Base-by-base conservation (phyloP, 768 basidiomycete genomes). In the Boletus patriciae region DNA sequence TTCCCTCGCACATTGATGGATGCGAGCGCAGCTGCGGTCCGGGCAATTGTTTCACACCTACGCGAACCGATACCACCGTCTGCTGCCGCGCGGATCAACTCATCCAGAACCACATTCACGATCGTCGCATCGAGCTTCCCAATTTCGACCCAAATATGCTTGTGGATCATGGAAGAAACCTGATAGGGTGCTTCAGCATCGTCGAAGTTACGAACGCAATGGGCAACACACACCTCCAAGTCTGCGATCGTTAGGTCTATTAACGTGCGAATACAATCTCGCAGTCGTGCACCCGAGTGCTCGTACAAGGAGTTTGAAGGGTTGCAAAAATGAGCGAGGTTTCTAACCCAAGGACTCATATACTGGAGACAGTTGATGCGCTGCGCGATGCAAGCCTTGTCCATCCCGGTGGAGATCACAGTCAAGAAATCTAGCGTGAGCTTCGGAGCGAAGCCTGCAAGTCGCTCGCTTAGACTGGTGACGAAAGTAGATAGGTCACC, bases 301-400 rank as follows among this genome's bases (percentile, higher is more conserved):
- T 90, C 88, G 55, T 83, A 90, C 33, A 88, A 74, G n/a, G 80
- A 65, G 60, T 80, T 80, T 3, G 85, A 82, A 1, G 92, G 86
- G 62, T 87, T 87, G 27, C 82, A 80, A 60, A 90, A 94, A 15
- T 77, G 70, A 3, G 82, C 77, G 2, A 97, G 77, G 64, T 95
- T 94, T 68, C 81, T 85, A 41, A 96, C 82, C 94, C 94, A 97
- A 4, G 94, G 93, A 40, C 81, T 84, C 78, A 96, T 80, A 66
- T 93, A 94, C 57, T 88, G 84, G 21, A 95, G 69, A 64, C 87
- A 92, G 57, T 80, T 82, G 40, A 90, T 83, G 38, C 86, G 85
- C 46, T 88, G 86, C 1, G 74, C 66, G 3, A 72, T 64, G 23
- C 67, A 66, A 13, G 74, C 71, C 62, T 74, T 77, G 73, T 78